Evolutionary conservation across 148 eudicot genomes (phyloP), one percentile per base, ranked within the genome.

Genomic region (Amaranthus cruentus): DNA sequence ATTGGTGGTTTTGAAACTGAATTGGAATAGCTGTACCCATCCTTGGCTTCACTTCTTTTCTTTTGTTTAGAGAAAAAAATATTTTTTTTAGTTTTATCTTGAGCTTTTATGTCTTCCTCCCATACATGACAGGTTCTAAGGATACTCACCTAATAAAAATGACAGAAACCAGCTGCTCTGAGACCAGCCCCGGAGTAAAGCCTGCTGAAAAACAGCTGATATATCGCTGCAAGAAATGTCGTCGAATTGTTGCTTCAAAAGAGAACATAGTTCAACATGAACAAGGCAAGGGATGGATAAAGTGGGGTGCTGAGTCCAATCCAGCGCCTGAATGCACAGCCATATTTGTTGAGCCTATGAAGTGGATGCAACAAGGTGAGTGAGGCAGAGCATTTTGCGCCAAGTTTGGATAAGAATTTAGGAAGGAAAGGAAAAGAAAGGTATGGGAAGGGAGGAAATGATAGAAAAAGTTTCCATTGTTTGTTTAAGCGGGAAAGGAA

Each of bases 301-400:
- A 85, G 85, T 84, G 85, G 83, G 80, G 78, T 47, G 75, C 68
- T 0, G 83, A 81, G 13, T 48, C 81, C 42, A 28, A 81, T 47
- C 14, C 78, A 38, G 18, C 47, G 43, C 87, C 91, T 13, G 85
- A 88, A 58, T 90, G 97, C 73, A 83, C 96, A 5, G 84, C 96
- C 67, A 87, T 92, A 62, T 92, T 89, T 77, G 97, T 92, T 42
- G 91, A 92, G 79, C 95, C 97, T 67, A 78, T 92, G 92, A 92
- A 92, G 73, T 92, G 97, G 96, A 92, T 92, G 96, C 84, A 86
- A 83, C 55, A 86, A 74, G 88, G 97, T 90, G 18, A 62, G 13
- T 38, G 44, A 6, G 13, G 6, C 48, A 38, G 66, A 43, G 55
- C 55, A 53, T 0, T 11, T 53, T 53, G 55, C 55, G 2, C 12